A percentile compares a stretch with the other conserved stretches of the same genome.
Conservation (phyloP, 306 rosid genomes). For the Styphnolobium japonicum region DNA sequence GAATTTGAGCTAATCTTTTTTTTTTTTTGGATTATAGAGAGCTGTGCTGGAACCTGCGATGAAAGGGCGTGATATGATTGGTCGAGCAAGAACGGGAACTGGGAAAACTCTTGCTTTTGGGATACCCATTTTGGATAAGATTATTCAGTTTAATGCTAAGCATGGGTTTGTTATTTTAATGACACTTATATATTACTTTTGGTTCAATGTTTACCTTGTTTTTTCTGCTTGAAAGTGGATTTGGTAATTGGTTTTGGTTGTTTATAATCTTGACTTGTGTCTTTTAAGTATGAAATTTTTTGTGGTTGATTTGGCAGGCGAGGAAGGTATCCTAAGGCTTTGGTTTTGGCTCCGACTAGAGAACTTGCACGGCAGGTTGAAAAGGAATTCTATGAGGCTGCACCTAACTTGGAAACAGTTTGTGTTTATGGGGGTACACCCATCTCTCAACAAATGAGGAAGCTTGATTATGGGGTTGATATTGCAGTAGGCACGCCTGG, state of each 20-base stretch:
- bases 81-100: constrained; percentile 98
- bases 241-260: no score
- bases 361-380: constrained; percentile 92
- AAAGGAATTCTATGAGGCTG: constrained; percentile 74
- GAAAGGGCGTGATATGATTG: constrained; percentile 99
- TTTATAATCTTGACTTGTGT: not conserved
- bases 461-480: constrained; percentile 90
- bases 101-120: constrained; percentile 99
- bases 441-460: constrained; percentile 78
- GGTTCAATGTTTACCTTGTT: not conserved
- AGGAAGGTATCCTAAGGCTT: constrained; percentile 85
- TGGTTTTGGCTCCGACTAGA: constrained; percentile 94
- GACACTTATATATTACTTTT: not conserved
- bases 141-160: constrained; percentile 71
- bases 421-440: constrained; percentile 98
- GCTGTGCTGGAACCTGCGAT: constrained; percentile 98
- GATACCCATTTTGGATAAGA: constrained; percentile 85
- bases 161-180: constrained; percentile 60
- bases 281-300: not conserved
- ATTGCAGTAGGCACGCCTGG: constrained; percentile 96
- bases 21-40: constrained; percentile 43
- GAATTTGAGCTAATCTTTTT: constrained; percentile 4
- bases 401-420: constrained; percentile 82
- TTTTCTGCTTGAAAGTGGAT: constrained; percentile 19
- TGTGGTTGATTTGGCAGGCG: constrained; percentile 47